Conservation (phyloP, 345 rosid genomes). For the Nasturtium officinale region DNA sequence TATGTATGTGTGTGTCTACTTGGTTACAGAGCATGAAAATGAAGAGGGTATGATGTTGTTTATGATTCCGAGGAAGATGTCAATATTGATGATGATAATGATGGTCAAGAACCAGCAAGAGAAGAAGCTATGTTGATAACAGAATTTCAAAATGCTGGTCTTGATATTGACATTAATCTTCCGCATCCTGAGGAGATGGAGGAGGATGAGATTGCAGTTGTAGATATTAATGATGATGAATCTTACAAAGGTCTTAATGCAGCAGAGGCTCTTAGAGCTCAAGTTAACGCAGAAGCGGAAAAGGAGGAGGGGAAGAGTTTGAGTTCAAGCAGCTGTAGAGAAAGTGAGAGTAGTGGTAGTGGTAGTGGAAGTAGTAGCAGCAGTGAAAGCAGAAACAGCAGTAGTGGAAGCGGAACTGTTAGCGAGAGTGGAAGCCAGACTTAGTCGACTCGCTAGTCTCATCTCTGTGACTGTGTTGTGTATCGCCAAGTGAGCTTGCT, state of each 20-base stretch:
- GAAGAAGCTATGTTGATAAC: constrained; percentile 37
- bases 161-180: constrained; percentile 64
- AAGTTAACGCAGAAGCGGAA: constrained; percentile 61
- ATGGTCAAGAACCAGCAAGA: constrained; percentile 30
- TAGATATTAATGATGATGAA: constrained; percentile 70
- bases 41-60: constrained; percentile 39
- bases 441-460: constrained; percentile 10
- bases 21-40: constrained; percentile 44
- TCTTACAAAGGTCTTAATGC: constrained; percentile 63
- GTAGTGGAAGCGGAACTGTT: constrained; percentile 43
- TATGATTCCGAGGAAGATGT: constrained; percentile 54
- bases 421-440: constrained; percentile 12
- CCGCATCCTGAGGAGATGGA: constrained; percentile 57
- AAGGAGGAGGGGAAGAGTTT: constrained; percentile 47
- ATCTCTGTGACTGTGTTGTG: not conserved
- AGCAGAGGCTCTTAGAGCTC: constrained; percentile 86
- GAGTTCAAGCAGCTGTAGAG: constrained; percentile 64
- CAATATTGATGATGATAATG: constrained; percentile 47
- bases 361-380: constrained; percentile 50
- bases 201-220: constrained; percentile 82
- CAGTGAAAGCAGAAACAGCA: constrained; percentile 47
- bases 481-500: not conserved
- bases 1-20: not conserved
- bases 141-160: constrained; percentile 45
- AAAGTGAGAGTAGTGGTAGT: constrained; percentile 55